A percentile compares a stretch with the other conserved stretches of the same genome.
Evolutionary conservation across 106 monocot species (phyloP).

Genomic region (Vanilla planifolia): DNA sequence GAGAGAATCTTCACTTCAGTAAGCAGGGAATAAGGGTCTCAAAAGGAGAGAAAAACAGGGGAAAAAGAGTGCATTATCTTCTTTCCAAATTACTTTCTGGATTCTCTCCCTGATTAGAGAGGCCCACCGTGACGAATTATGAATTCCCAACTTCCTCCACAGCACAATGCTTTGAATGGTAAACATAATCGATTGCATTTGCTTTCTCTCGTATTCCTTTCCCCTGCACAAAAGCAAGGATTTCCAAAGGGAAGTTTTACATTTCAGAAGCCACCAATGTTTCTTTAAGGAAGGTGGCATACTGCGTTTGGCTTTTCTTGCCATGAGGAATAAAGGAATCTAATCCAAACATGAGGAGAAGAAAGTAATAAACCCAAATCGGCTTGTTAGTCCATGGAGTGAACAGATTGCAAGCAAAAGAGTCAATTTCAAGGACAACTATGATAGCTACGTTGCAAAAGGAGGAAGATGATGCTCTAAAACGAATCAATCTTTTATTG

Average conservation of each 20-base stretch:
- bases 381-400: slow-evolving; percentile 14
- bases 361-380: neutral
- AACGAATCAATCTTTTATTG: neutral
- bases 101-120: slow-evolving; percentile 33
- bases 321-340: slow-evolving; percentile 46
- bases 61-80: slow-evolving; percentile 12
- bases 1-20: slow-evolving; percentile 36
- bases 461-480: slow-evolving; percentile 1
- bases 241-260: slow-evolving; percentile 2
- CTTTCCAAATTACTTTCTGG: slow-evolving; percentile 10
- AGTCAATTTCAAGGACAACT: neutral
- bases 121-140: slow-evolving; percentile 40
- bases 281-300: slow-evolving; percentile 22
- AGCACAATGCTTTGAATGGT: slow-evolving; percentile 14
- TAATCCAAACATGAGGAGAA: slow-evolving; percentile 30
- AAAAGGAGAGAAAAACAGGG: slow-evolving; percentile 36
- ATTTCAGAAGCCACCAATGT: slow-evolving; percentile 14
- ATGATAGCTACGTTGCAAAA: slow-evolving; percentile 3
- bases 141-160: slow-evolving; percentile 18
- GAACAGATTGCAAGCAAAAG: neutral
- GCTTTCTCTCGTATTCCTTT: slow-evolving; percentile 10
- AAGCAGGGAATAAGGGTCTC: slow-evolving; percentile 28
- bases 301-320: slow-evolving; percentile 47
- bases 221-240: neutral
- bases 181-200: slow-evolving; percentile 13